Base-by-base conservation (phyloP, 1,284 basidiomycete species). In the Heterobasidion irregulare region DNA sequence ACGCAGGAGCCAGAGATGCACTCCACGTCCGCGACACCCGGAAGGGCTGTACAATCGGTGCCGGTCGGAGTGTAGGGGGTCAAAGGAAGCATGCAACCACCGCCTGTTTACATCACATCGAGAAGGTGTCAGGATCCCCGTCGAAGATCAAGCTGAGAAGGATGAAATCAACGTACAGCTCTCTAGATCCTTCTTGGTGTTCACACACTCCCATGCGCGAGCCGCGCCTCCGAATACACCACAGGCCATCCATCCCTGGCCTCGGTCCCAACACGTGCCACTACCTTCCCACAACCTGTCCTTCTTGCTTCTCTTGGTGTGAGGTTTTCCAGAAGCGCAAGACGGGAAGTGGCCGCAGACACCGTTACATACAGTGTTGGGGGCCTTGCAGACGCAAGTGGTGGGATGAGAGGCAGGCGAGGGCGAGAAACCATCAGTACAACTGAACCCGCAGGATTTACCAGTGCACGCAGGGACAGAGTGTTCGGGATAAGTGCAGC, bases 11-110 rank as follows among this genome's bases (percentile, higher is more conserved):
- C 77, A 7, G 56, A 56, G 7, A 68, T 54, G 63, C 81, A 84
- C 10, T 73, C 67, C 43, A 82, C 80, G 54, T 78, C 75, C 32
- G 71, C 70, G 41, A 78, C 75, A 16, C 76, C 74, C 6, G 68
- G 66, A 41, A 83, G 70, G 10, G 72, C 69, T 4, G 77, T 77
- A 62, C 82, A 83, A 60, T 84, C 80, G 15, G 62, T 51, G 18
- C 75, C 75, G 13, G 56, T 54, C 3, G 64, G 57, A 26, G 65
- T 61, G 32, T 57, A 62, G 2, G 62, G 62, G 33, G 64, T 63
- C 36, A 74, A 65, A 0, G 72, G 68, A 8, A 74, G 61, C 15
- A 68, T 62, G 58, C 79, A 80, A n/a, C 79, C 79, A 51, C 79
- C 79, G 57, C 78, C 77, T 79, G 58, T 8, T 54, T 36, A 16